A percentile compares a stretch with the other conserved stretches of the same genome.
Conservation (phyloP, 306 rosid species). For the Rosa lucieae region DNA sequence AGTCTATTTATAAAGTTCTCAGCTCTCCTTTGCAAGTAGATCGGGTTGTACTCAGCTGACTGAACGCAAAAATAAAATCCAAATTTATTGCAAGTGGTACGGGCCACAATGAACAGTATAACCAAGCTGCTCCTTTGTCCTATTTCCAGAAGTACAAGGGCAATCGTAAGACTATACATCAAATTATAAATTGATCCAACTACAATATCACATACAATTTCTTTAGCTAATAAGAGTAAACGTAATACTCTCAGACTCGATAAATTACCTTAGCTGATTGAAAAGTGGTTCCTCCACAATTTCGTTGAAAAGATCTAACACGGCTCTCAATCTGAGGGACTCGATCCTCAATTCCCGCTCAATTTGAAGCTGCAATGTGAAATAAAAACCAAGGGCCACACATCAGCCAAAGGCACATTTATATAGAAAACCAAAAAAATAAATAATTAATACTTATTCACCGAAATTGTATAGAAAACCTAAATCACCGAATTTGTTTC, state of each 20-base stretch:
- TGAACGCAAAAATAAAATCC: conserved; percentile 83
- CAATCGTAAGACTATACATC: conserved; percentile 19
- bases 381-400: conserved; percentile 24
- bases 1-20: conserved; percentile 66
- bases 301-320: conserved; percentile 85
- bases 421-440: conserved; percentile 9
- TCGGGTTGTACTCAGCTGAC: conserved; percentile 79
- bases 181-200: neutral
- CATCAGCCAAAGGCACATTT: conserved; percentile 5
- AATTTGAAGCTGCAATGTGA: conserved; percentile 80
- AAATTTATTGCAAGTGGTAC: conserved; percentile 58
- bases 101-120: conserved; percentile 78
- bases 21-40: conserved; percentile 77
- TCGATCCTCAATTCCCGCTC: conserved; percentile 67
- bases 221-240: neutral
- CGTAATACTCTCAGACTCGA: conserved; percentile 20
- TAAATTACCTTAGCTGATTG: conserved; percentile 84
- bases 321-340: conserved; percentile 64
- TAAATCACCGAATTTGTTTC: conserved; percentile 86
- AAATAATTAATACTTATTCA: conserved; percentile 20
- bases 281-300: conserved; percentile 84
- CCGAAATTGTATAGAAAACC: conserved; percentile 34
- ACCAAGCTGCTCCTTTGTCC: conserved; percentile 99
- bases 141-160: conserved; percentile 33
- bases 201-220: neutral